These are phyloP conservation scores for Herpetomonas tarakana DNA, from an alignment of 208 protist genomes.

Conservation along the genomic window DNA sequence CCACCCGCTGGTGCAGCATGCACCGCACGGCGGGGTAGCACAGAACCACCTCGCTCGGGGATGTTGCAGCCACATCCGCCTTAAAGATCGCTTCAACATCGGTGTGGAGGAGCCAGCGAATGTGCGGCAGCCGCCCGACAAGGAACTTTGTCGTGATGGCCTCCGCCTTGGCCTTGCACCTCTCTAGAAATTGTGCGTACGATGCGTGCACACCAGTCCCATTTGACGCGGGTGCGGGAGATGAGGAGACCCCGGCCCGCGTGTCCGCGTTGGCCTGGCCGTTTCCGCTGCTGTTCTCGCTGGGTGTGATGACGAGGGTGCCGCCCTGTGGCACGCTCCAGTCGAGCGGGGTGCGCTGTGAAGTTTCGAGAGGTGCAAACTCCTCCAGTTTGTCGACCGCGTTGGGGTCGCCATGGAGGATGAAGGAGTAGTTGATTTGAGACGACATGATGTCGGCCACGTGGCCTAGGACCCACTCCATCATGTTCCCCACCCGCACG, in stretches of 20 bases:
- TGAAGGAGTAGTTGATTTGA: conserved; percentile 49
- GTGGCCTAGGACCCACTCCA: conserved; percentile 56
- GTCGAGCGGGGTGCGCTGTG: conserved; percentile 27
- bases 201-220: background rate
- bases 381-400: conserved; percentile 18
- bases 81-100: conserved; percentile 61
- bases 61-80: conserved; percentile 60
- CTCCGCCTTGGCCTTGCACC: conserved; percentile 36
- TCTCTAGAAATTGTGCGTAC: conserved; percentile 18
- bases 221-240: background rate
- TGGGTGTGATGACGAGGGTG: conserved; percentile 7
- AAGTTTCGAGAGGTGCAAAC: conserved; percentile 25
- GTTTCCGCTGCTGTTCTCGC: background rate
- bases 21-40: conserved; percentile 76
- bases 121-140: conserved; percentile 35
- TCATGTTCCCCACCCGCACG: conserved; percentile 20
- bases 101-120: conserved; percentile 62
- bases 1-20: conserved; percentile 69
- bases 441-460: conserved; percentile 47
- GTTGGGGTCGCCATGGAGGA: conserved; percentile 42
- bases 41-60: conserved; percentile 58
- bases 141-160: conserved; percentile 54
- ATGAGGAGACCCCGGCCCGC: background rate
- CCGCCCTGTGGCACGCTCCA: conserved; percentile 25
- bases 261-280: background rate